Evolutionary conservation across 73 alveolate genomes (phyloP).

Genomic region (Tetrahymena elliotti): DNA sequence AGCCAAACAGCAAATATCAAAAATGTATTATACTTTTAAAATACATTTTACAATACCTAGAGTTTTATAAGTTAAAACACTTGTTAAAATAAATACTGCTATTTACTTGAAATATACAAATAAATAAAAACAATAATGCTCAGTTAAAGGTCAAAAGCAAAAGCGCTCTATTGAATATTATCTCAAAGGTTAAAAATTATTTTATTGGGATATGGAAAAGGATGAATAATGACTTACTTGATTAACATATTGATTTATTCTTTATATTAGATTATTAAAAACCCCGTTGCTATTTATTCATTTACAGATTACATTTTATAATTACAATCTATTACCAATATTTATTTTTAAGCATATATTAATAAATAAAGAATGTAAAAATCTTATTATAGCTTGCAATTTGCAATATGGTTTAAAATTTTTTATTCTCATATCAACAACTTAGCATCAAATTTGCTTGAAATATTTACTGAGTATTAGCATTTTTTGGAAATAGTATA

Average conservation of each 20-base stretch:
- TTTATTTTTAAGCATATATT: background rate
- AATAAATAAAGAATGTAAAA: no score
- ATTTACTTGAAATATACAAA: no score
- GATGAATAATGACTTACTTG: background rate
- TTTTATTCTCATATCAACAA: no score
- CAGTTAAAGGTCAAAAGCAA: background rate
- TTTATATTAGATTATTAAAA: background rate
- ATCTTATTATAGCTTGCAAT: no score
- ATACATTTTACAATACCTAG: no score
- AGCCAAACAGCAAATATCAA: background rate
- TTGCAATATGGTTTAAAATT: background rate
- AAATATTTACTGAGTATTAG: no score
- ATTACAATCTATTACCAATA: background rate
- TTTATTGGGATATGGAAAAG: background rate
- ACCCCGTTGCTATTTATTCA: background rate
- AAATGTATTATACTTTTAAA: no score
- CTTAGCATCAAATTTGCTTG: no score
- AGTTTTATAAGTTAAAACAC: background rate
- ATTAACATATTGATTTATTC: background rate
- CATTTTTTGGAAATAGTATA: no score
- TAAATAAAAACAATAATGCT: no score
- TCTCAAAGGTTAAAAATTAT: background rate
- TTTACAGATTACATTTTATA: background rate
- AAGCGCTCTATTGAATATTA: background rate
- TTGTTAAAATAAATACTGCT: background rate